phyloP scores from a whole-genome alignment of 164 flowering plant species.

The Akebia trifoliata region DNA sequence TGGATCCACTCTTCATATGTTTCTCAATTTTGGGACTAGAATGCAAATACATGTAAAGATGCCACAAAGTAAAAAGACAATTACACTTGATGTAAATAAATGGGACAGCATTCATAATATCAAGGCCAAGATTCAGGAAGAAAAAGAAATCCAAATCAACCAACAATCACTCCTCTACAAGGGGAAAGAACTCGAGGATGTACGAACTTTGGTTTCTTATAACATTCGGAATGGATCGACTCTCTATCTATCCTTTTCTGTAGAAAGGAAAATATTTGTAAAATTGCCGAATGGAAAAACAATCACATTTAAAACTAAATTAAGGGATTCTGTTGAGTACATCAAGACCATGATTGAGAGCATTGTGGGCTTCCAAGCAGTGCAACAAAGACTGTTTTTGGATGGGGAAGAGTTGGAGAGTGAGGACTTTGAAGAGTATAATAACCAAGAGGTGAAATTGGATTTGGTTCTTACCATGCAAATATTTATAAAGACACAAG shows the following conservation, averaged over 20 bases:
- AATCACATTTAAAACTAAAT: conserved; percentile 11
- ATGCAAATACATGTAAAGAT: conserved; percentile 18
- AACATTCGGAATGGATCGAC: conserved; percentile 7
- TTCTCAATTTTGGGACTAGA: neutral
- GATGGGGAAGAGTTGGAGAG: conserved; percentile 21
- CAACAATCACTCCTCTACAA: conserved; percentile 13
- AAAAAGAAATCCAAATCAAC: conserved; percentile 13
- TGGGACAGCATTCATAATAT: conserved; percentile 20
- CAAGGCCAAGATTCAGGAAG: conserved; percentile 18
- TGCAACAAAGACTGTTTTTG: conserved; percentile 5
- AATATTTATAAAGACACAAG: conserved; percentile 16
- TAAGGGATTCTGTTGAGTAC: conserved; percentile 11
- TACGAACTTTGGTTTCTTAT: conserved; percentile 18
- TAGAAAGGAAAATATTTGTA: conserved; percentile 15
- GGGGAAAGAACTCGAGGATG: conserved; percentile 22
- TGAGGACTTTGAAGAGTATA: conserved; percentile 15
- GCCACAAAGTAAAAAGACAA: conserved; percentile 1
- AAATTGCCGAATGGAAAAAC: conserved; percentile 5
- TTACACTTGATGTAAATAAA: conserved; percentile 17
- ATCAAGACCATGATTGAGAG: conserved; percentile 23
- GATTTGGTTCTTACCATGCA: conserved; percentile 6
- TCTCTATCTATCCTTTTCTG: conserved; percentile 12
- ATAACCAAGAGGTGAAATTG: conserved; percentile 17
- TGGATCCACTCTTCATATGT: conserved; percentile 17
- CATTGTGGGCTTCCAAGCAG: conserved; percentile 8